phyloP scores from a whole-genome alignment of 2,329 filamentous ascomycete species.

The Aspergillus spinulosporus region DNA sequence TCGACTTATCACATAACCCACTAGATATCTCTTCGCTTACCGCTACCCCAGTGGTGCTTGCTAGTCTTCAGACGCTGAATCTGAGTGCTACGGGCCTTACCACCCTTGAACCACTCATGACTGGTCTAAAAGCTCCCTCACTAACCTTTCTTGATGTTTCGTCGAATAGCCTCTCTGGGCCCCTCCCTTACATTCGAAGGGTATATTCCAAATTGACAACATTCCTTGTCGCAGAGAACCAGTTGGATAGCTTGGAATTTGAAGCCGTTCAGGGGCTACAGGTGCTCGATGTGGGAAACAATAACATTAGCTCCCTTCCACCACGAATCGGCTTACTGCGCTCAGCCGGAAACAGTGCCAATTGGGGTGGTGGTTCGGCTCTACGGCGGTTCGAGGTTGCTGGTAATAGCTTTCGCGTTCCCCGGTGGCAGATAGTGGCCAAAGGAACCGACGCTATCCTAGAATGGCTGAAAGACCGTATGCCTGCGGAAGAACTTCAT shows the following conservation, averaged over 20 bases:
- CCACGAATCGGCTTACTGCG: conserved; percentile 77
- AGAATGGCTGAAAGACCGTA: conserved; percentile 74
- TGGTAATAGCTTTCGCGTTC: conserved; percentile 86
- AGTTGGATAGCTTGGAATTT: conserved; percentile 69
- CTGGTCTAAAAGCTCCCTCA: conserved; percentile 68
- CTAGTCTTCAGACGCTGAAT: conserved; percentile 74
- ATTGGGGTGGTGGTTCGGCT: conserved; percentile 47
- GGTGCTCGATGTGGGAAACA: conserved; percentile 77
- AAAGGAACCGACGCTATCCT: conserved; percentile 84
- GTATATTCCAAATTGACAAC: conserved; percentile 70
- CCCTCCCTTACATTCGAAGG: conserved; percentile 65
- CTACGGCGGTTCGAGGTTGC: conserved; percentile 71
- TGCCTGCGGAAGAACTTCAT: conserved; percentile 55
- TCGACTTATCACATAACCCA: conserved; percentile 76
- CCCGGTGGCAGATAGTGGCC: conserved; percentile 77
- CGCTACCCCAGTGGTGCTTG: conserved; percentile 65
- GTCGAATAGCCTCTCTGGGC: conserved; percentile 71
- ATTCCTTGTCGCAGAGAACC: conserved; percentile 76
- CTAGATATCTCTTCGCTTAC: conserved; percentile 67
- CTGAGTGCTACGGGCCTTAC: conserved; percentile 73
- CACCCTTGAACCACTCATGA: conserved; percentile 65
- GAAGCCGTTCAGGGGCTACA: conserved; percentile 72
- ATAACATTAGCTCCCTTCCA: conserved; percentile 79
- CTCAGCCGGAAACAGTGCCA: conserved; percentile 48
- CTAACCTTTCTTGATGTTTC: conserved; percentile 79